Base-by-base conservation (phyloP, 441 rosid genomes). In the Viola pubescens region DNA sequence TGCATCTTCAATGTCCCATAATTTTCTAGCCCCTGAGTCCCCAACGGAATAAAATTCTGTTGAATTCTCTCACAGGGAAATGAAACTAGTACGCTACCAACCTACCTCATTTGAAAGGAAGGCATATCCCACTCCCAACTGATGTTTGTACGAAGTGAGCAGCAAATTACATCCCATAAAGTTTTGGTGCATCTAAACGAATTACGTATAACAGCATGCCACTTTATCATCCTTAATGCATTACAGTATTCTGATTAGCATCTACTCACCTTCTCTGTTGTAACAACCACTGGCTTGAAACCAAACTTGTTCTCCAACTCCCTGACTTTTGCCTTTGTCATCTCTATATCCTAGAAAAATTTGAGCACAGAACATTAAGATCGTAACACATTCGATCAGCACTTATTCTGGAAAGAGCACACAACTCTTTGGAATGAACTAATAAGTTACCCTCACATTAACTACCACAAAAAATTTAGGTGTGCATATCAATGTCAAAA, bases 231-330 rank as follows among this genome's bases (percentile, higher is more conserved):
- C 34, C 34, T 26, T 26, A 26, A 26, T 26, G 34, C 34, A 26
- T 26, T 26, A 26, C 34, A 26, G 34, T 26, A 26, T 26, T 26
- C 34, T 26, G 34, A 26, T 26, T 26, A 26, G 34, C 34, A 46
- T 41, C 1, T 26, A 46, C 78, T 62, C 57, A 86, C 96, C 87
- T 91, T 87, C 79, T 87, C 95, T 0, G 95, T 87, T 19, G 82
- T 64, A 58, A 83, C 77, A 59, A 81, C 73, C 13, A 82, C 68
- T 48, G 94, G 97, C 71, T 69, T 77, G 52, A 64, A 66, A 59
- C 65, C 68, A 61, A 64, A 79, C 64, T 66, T 81, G 41, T 60
- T 56, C 72, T 82, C 88, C 38, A 91, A 71, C 50, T 77, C 75
- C 42, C 63, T 50, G 6, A 86, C 80, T 70, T 73, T 78, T 73